Evolutionary conservation across 345 rosid genomes (phyloP), one percentile per base, ranked within the genome.

Genomic region (Lepidium africanum): DNA sequence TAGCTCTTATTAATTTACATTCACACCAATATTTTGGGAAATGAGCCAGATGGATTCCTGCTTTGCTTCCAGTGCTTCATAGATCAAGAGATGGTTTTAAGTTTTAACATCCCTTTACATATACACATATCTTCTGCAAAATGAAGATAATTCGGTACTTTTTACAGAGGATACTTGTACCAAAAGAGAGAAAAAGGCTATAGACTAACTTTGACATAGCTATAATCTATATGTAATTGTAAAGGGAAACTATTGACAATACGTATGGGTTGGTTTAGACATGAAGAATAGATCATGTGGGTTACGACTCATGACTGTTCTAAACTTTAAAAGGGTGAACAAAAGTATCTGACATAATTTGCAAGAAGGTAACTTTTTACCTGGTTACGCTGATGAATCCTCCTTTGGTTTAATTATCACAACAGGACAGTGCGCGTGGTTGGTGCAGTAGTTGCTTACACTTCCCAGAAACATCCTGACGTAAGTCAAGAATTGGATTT

Each of bases 391-490:
- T 1, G 90, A 67, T 43, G 82, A 73, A 46, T 72, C 55, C 12
- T 67, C 82, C 40, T 81, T 83, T 74, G 79, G 83, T 83, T 92
- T 92, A 60, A 85, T 69, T 10, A 92, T 72, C 25, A 90, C 59
- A 56, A 90, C 96, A 12, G 96, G 93, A 58, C 98, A 90, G 45
- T 75, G 86, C 5, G 89, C 88, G 17, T 86, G 85, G 77, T 85
- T 92, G 81, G 90, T 63, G 63, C 96, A 89, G 75, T 85, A 90
- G 85, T 85, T 90, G 86, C 98, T 92, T 64, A 92, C 96, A 51
- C 96, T 92, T 81, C 96, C 98, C 79, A 90, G 51, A 79, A 92
- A 87, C 96, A 92, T 92, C 77, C 98, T 90, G 81, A 70, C 55
- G 12, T 60, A 60, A 60, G 27, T 48, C 21, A 58, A 49, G 33